A percentile compares a stretch with the other conserved stretches of the same genome.
Conservation (phyloP, 257 asterid genomes). For the Solanum tarijense region DNA sequence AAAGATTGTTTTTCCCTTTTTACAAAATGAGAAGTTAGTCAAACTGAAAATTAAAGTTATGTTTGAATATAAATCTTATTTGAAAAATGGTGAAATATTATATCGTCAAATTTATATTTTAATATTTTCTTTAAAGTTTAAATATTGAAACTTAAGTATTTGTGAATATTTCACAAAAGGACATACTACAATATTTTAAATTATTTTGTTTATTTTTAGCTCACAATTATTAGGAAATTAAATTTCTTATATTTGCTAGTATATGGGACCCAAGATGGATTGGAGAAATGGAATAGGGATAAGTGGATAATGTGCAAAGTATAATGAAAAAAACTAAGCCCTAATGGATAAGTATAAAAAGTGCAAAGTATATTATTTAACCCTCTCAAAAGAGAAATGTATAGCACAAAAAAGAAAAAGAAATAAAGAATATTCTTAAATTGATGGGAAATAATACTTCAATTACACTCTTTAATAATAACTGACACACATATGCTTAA, state of each 20-base stretch:
- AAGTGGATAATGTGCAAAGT: neutral
- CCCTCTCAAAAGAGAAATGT: conserved; percentile 10
- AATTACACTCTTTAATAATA: neutral
- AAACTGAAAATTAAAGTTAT: neutral
- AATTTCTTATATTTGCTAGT: neutral
- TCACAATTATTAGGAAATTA: neutral
- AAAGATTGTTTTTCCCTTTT: neutral
- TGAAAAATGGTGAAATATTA: neutral
- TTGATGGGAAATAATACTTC: conserved; percentile 3
- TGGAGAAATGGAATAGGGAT: neutral
- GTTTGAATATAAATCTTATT: neutral
- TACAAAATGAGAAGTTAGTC: neutral
- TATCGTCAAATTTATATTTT: neutral
- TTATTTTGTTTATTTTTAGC: neutral
- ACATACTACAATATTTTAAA: neutral
- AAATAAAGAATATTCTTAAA: conserved; percentile 19
- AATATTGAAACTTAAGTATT: neutral
- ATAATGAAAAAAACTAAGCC: neutral
- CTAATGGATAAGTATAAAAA: conserved; percentile 9
- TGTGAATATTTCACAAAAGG: neutral
- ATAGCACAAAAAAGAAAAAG: neutral
- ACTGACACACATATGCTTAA: neutral
- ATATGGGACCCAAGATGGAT: neutral
- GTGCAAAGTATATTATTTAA: conserved; percentile 31
- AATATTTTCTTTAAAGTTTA: neutral